Percentiles rank a stretch among this genome's conserved stretches.
These are phyloP conservation scores for Sphaerobolus stellatus DNA, from an alignment of 1,284 basidiomycete species.

Conservation along the genomic window DNA sequence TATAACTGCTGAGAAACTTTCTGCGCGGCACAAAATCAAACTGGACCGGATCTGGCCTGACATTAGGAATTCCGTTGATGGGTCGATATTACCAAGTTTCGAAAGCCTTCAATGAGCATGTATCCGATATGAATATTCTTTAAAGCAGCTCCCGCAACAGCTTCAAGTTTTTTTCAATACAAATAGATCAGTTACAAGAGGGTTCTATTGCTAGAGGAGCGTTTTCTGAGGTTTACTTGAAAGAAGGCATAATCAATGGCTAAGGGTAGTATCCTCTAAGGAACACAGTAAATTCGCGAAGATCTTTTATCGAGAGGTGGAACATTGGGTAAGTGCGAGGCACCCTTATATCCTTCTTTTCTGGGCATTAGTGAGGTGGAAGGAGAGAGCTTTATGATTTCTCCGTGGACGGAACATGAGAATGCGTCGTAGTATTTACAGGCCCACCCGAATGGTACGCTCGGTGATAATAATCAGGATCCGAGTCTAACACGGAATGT, in stretches of 20 bases:
- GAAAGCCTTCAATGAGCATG: not conserved
- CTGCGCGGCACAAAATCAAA: not conserved
- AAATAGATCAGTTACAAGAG: not conserved
- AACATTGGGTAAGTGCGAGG: conserved; percentile 2
- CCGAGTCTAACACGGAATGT: not conserved
- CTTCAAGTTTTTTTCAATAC: not conserved
- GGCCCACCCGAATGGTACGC: not conserved
- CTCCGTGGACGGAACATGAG: not conserved
- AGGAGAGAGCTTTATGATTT: not conserved
- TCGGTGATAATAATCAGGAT: not conserved
- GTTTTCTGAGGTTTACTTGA: conserved; percentile 2
- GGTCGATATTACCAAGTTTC: not conserved
- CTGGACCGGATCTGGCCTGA: not conserved
- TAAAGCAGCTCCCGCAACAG: not conserved
- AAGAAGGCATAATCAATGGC: not conserved
- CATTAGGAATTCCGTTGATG: not conserved
- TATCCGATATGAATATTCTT: not conserved
- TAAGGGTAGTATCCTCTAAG: not conserved
- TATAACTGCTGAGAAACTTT: not conserved
- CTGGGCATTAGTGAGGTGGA: not conserved
- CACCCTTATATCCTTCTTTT: conserved; percentile 1
- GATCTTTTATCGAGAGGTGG: conserved; percentile 1
- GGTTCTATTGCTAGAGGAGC: not conserved
- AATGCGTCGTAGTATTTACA: conserved; percentile 3
- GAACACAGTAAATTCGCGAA: conserved; percentile 1